These are phyloP conservation scores for Neodidymelliopsis sp. DNA, from an alignment of 2,329 filamentous ascomycete genomes.

Conservation along the genomic window DNA sequence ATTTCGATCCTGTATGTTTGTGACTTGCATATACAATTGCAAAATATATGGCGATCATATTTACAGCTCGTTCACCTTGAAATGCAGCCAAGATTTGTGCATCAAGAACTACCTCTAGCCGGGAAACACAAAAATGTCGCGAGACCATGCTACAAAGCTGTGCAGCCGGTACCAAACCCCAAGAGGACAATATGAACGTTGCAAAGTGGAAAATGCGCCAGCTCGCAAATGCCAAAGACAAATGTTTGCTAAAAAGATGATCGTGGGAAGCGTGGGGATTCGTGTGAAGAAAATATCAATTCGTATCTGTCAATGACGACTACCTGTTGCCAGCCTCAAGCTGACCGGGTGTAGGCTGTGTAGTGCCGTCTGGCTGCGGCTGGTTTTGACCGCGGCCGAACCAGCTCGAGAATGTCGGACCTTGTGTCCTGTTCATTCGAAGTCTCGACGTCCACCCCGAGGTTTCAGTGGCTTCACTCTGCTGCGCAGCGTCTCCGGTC, in stretches of 20 bases:
- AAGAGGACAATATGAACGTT: neutral
- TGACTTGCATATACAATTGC: neutral
- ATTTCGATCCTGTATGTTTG: neutral
- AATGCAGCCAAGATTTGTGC: neutral
- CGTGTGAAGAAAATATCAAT: slow-evolving; percentile 6
- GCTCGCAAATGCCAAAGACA: neutral
- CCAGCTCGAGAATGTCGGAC: slow-evolving; percentile 35
- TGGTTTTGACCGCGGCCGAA: slow-evolving; percentile 34
- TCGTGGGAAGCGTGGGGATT: slow-evolving; percentile 11
- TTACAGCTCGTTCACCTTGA: neutral
- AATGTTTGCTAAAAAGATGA: slow-evolving; percentile 7
- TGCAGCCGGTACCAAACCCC: neutral
- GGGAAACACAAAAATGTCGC: neutral
- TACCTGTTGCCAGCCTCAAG: slow-evolving; percentile 48
- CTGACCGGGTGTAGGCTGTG: slow-evolving; percentile 44
- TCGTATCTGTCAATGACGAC: slow-evolving; percentile 11
- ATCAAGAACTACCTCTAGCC: neutral
- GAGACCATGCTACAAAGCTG: neutral
- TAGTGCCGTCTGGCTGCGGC: slow-evolving; percentile 19
- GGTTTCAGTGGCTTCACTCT: slow-evolving; percentile 17
- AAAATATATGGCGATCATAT: slow-evolving; percentile 1
- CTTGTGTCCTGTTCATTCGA: slow-evolving; percentile 20
- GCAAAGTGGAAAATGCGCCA: neutral
- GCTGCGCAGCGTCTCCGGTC: slow-evolving; percentile 16
- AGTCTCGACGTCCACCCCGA: slow-evolving; percentile 39